phyloP scores from a whole-genome alignment of 768 basidiomycete species.

The Cystofilobasidium ferigula region DNA sequence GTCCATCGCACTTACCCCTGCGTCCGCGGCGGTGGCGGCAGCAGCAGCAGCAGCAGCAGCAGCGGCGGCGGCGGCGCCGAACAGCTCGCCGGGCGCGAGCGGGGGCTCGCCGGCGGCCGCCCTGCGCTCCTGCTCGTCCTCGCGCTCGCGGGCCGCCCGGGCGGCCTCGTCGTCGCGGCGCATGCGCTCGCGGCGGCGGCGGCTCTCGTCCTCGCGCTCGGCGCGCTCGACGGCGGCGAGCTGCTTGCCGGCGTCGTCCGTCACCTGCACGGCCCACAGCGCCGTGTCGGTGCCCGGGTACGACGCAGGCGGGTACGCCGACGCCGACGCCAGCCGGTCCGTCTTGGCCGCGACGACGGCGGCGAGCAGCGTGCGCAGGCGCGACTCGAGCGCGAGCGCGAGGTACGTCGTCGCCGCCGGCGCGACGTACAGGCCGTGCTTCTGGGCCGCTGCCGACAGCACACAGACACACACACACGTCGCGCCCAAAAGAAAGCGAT shows the following conservation, averaged over 20 bases:
- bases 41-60: slow-evolving; percentile 33
- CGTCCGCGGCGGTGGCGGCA: not conserved
- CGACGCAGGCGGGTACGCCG: slow-evolving; percentile 29
- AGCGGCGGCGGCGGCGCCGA: slow-evolving; percentile 21
- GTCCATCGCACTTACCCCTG: slow-evolving; percentile 3
- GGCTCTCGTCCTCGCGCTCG: slow-evolving; percentile 74
- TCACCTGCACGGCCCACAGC: slow-evolving; percentile 71
- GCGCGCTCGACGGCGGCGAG: slow-evolving; percentile 60
- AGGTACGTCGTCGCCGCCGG: slow-evolving; percentile 67
- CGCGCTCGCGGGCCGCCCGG: slow-evolving; percentile 52
- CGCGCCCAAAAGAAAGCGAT: too few species aligned
- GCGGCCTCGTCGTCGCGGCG: slow-evolving; percentile 70
- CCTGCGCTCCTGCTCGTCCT: slow-evolving; percentile 48
- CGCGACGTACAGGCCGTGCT: slow-evolving; percentile 34
- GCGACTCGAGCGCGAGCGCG: slow-evolving; percentile 60
- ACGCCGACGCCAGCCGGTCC: slow-evolving; percentile 55
- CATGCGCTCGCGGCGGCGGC: slow-evolving; percentile 62
- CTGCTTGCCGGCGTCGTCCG: slow-evolving; percentile 70
- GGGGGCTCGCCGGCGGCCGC: slow-evolving; percentile 27
- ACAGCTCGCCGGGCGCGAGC: slow-evolving; percentile 44
- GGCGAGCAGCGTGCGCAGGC: slow-evolving; percentile 26
- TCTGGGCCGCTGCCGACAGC: not conserved
- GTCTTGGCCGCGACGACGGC: slow-evolving; percentile 29
- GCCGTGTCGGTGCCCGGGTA: slow-evolving; percentile 45
- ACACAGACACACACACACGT: too few species aligned